Percentiles rank a stretch among this genome's conserved stretches.
Evolutionary conservation across 768 basidiomycete genomes (phyloP).

Genomic region (Coprinellus aureogranulatus): DNA sequence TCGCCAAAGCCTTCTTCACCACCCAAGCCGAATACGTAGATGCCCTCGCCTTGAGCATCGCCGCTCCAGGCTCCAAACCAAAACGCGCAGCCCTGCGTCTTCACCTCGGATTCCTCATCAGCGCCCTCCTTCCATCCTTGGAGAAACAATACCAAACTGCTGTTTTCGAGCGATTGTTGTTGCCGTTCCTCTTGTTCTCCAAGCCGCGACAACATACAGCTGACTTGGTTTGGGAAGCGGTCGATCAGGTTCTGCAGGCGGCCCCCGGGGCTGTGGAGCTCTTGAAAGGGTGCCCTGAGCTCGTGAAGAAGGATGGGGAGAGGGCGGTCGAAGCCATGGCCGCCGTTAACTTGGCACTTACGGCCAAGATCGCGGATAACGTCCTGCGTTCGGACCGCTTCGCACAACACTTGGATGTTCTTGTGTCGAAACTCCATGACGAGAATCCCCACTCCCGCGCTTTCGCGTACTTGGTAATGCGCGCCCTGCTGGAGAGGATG

Average conservation of each 20-base stretch:
- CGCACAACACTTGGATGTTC: conserved; percentile 38
- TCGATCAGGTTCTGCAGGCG: conserved; percentile 35
- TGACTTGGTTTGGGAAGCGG: conserved; percentile 68
- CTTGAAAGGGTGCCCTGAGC: conserved; percentile 53
- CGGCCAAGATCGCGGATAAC: conserved; percentile 73
- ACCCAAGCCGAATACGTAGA: conserved; percentile 46
- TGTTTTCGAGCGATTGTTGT: conserved; percentile 54
- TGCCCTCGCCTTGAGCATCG: conserved; percentile 37
- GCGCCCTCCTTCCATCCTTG: conserved; percentile 37
- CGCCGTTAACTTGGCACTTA: conserved; percentile 51
- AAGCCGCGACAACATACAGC: conserved; percentile 68
- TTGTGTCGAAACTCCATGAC: conserved; percentile 54
- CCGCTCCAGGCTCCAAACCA: conserved; percentile 39
- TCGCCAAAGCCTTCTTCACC: conserved; percentile 45
- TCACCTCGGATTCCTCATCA: conserved; percentile 57
- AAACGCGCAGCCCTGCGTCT: conserved; percentile 50
- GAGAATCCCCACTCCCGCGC: conserved; percentile 50
- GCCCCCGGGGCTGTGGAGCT: conserved; percentile 34
- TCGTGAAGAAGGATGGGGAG: conserved; percentile 31
- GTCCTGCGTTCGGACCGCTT: conserved; percentile 52
- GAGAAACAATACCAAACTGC: conserved; percentile 26
- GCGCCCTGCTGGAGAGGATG: conserved; percentile 54
- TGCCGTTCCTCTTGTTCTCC: conserved; percentile 73
- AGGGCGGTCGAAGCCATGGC: conserved; percentile 44
- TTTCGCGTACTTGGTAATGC: conserved; percentile 60